Conservation (phyloP, 345 rosid species). For the Gossypium sturtianum region DNA sequence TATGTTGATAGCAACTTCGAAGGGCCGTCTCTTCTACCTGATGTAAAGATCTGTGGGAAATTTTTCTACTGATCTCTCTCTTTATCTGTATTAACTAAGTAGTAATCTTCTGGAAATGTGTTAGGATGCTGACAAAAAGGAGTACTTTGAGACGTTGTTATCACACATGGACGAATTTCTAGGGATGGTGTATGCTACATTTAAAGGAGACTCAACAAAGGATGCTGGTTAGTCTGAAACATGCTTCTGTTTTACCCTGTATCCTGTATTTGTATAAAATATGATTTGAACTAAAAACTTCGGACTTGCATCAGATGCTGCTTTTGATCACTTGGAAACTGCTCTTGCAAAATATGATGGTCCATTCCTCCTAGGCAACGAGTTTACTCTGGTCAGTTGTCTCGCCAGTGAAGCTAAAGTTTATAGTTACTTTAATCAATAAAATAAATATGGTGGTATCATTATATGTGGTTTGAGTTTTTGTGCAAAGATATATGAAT, state of each 20-base stretch:
- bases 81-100: background rate
- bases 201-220: slow-evolving; percentile 53
- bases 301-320: slow-evolving; percentile 44
- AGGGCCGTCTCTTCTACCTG: slow-evolving; percentile 66
- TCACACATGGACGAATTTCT: slow-evolving; percentile 48
- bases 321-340: slow-evolving; percentile 67
- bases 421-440: background rate
- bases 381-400: slow-evolving; percentile 56
- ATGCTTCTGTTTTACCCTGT: background rate
- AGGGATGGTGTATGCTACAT: slow-evolving; percentile 31
- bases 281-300: background rate
- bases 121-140: slow-evolving; percentile 62
- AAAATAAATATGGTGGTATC: background rate
- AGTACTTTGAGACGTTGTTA: slow-evolving; percentile 58
- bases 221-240: slow-evolving; percentile 43
- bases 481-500: background rate
- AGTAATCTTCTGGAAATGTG: slow-evolving; percentile 12
- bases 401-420: background rate
- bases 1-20: slow-evolving; percentile 79
- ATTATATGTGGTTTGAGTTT: background rate
- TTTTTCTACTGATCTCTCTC: background rate
- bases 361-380: slow-evolving; percentile 86
- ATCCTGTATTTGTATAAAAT: background rate
- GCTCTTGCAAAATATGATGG: slow-evolving; percentile 62
- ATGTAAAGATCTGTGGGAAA: slow-evolving; percentile 30